Conservation (phyloP, 2,329 filamentous ascomycete species). For the Colletotrichum godetiae region DNA sequence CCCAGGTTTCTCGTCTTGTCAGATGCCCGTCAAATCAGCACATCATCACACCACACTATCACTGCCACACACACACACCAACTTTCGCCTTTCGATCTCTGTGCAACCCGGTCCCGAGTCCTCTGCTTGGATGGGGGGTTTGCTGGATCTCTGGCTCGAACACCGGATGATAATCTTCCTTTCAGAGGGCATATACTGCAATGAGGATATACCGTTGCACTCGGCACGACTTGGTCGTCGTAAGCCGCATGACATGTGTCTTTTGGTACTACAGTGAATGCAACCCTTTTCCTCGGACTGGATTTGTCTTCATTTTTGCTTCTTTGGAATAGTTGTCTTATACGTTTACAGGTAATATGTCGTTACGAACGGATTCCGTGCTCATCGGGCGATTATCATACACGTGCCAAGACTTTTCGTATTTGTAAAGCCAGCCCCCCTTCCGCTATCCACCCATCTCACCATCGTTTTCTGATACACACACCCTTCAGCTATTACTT, state of each 20-base stretch:
- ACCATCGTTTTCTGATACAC: constrained; percentile 15
- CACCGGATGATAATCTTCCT: constrained; percentile 16
- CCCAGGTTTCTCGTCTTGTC: not conserved
- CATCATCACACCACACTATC: not conserved
- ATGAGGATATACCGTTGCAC: not conserved
- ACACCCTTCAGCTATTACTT: not conserved
- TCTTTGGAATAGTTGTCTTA: not conserved
- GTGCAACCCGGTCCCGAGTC: not conserved
- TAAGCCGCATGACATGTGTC: not conserved
- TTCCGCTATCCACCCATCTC: not conserved
- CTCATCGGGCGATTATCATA: constrained; percentile 12
- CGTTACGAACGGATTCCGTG: not conserved
- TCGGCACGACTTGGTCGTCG: not conserved
- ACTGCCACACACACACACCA: not conserved
- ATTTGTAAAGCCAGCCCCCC: constrained; percentile 10
- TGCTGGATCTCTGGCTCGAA: not conserved
- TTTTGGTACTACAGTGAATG: not conserved
- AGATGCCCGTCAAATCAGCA: not conserved
- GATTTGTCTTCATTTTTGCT: not conserved
- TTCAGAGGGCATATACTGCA: not conserved
- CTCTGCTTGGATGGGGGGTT: not conserved
- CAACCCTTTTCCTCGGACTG: not conserved
- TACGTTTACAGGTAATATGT: not conserved
- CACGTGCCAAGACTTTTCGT: constrained; percentile 17
- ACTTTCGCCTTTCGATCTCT: not conserved